Evolutionary conservation across 805 yeast species (phyloP), one percentile per base, ranked within the genome.

Genomic region (Ogataea parapolymorpha): DNA sequence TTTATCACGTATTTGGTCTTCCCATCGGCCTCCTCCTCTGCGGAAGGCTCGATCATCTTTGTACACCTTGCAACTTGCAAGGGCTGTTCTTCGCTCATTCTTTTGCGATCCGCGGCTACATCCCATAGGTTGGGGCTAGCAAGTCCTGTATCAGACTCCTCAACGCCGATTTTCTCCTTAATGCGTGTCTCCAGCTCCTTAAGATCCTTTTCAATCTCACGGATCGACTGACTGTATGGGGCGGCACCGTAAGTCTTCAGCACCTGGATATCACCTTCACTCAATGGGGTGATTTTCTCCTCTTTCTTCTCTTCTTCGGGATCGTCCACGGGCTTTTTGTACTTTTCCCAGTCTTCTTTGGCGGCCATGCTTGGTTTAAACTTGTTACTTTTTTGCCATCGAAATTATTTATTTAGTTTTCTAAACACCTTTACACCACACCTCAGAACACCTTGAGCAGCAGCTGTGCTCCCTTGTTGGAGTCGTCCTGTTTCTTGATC

Each of bases 61-160:
- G 99, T 95, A 68, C 99, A 93, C 63, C 99, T 77, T 13, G 99
- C 99, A 33, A 95, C 99, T 66, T 93, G 99, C 51, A 93, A 71
- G 23, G 99, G 96, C 60, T 88, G 96, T 61, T 93, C 98, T 62
- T 84, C 91, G 45, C 82, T 75, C 82, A 90, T 81, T 58, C 96
- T 74, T 66, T 87, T 95, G 62, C 85, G 85, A 67, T 93, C 99
- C 20, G 97, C 98, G 74, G 82, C 79, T 35, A 91, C 88, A 68
- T 93, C 99, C 99, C 99, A 93, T 51, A 91, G 69, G 59, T 87
- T 95, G 6, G 97, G 96, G 37, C 95, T 90, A 14, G 98, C 88
- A 48, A 93, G 72, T n/a, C 99, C 99, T 1, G 99, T 91, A 65
- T 93, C 98, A 58, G 93, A 81, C 65, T 93, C 99, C 60, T 86